Conservation (phyloP, 1,284 basidiomycete species). For the Malassezia globosa region DNA sequence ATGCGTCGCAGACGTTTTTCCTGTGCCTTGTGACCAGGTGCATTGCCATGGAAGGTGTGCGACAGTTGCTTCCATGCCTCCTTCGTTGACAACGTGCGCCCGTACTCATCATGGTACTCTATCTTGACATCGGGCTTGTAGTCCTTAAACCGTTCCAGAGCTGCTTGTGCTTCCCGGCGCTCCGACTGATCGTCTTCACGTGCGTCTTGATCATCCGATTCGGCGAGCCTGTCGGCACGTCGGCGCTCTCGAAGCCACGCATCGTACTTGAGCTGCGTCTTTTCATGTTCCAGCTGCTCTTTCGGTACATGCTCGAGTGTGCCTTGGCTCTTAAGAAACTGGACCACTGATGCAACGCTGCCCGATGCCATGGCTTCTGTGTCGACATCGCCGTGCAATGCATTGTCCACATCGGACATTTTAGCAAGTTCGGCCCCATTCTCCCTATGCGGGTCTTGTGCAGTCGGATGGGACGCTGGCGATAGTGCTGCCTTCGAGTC, state of each 20-base stretch:
- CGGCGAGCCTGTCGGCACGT: constrained; percentile 67
- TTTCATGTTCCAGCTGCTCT: constrained; percentile 68
- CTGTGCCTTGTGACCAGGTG: constrained; percentile 38
- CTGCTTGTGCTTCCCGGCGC: constrained; percentile 73
- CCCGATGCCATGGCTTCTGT: constrained; percentile 2
- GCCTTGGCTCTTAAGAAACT: constrained; percentile 82
- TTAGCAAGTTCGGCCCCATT: background rate
- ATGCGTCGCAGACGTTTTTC: constrained; percentile 38
- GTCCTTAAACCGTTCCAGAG: constrained; percentile 71
- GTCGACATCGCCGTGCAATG: constrained; percentile 8
- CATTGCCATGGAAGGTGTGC: constrained; percentile 45
- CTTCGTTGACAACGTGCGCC: constrained; percentile 75
- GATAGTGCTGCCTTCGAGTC: background rate
- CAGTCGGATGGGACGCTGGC: background rate
- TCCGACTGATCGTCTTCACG: constrained; percentile 77
- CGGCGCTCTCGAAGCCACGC: constrained; percentile 80
- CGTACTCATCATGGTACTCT: constrained; percentile 81
- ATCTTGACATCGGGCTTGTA: constrained; percentile 97
- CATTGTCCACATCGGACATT: background rate
- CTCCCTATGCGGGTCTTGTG: too few species aligned
- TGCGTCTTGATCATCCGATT: constrained; percentile 54
- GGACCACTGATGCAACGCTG: constrained; percentile 75
- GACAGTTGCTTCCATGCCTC: constrained; percentile 53
- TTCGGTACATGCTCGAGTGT: constrained; percentile 59
- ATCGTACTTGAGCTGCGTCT: constrained; percentile 70